Conservation (phyloP, 2,329 filamentous ascomycete genomes). For the Colletotrichum sp. region DNA sequence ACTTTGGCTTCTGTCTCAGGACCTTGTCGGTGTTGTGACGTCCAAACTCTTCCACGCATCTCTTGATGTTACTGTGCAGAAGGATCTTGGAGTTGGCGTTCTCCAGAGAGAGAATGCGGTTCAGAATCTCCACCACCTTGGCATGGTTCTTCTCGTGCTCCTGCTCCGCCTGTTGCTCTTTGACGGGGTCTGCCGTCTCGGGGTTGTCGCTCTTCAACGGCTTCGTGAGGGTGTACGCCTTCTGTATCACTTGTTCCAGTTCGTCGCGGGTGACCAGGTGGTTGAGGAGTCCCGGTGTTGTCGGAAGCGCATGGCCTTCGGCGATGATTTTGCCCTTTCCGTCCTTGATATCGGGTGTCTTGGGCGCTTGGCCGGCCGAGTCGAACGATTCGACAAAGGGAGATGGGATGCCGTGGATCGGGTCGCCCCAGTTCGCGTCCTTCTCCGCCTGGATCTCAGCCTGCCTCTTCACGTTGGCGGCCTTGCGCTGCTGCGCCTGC, state of each 20-base stretch:
- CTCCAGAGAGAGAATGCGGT: conserved; percentile 77
- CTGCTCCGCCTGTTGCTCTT: conserved; percentile 36
- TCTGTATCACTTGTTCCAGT: conserved; percentile 68
- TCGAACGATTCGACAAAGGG: conserved; percentile 86
- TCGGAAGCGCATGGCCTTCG: conserved; percentile 48
- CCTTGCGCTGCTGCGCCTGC: conserved; percentile 83
- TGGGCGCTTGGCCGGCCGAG: conserved; percentile 56
- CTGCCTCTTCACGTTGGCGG: conserved; percentile 80
- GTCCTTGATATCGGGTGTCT: conserved; percentile 41
- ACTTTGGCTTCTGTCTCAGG: conserved; percentile 67
- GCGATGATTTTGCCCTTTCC: conserved; percentile 45
- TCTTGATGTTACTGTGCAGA: conserved; percentile 80
- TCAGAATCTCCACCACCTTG: conserved; percentile 76
- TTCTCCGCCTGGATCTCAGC: conserved; percentile 71
- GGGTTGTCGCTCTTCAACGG: conserved; percentile 47
- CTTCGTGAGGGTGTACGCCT: conserved; percentile 72
- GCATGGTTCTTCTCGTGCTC: conserved; percentile 62
- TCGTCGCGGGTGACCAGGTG: conserved; percentile 75
- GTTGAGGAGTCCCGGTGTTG: conserved; percentile 67
- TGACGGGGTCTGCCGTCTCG: conserved; percentile 44
- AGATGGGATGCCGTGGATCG: conserved; percentile 78
- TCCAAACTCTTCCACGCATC: conserved; percentile 87
- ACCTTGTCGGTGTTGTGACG: conserved; percentile 83
- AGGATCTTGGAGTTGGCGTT: conserved; percentile 82
- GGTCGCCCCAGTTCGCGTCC: conserved; percentile 72